Base-by-base conservation (phyloP, 2,329 filamentous ascomycete genomes). In the Colletotrichum sp. region DNA sequence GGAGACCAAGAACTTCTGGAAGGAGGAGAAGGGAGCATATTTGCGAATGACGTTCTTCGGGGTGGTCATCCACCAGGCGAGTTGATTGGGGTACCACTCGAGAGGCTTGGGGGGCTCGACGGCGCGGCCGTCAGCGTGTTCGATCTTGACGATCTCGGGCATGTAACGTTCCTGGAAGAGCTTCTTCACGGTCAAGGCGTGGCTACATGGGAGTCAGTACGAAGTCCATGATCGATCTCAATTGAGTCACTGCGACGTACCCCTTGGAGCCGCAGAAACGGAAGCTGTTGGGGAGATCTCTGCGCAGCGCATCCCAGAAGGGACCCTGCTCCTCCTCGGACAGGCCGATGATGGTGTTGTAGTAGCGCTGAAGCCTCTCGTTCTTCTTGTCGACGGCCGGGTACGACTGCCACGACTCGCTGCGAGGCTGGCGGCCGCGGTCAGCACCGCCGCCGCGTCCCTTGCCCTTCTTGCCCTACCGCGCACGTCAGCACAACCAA, bases 61-160 rank as follows among this genome's bases (percentile, higher is more conserved):
- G 8, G 96, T 99, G 62, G 96, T 98, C 96, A 99, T 99, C 85
- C 93, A 96, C 94, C 98, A 99, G 66, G 97, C 97, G 77, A 99
- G 92, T 82, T 95, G 92, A 83, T 99, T 96, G 57, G 97, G 97
- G 84, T 98, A 99, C 95, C 96, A 99, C 36, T 93, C 88, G 72
- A 99, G 94, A 1, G 95, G 91, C 82, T 92, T 90, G 12, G 97
- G 97, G 15, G 97, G 92, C 77, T 96, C 92, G 79, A 99, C 96
- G 16, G 90, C 90, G 80, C 94, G 90, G 81, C 95, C 96, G 85
- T 99, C 95, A 82, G 93, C 92, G 84, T 95, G 92, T 82, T 95
- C 91, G 83, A 98, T 97, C 75, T 93, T 93, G 68, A 92, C 93
- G 80, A 99, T 98, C 81, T 98, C 92, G 68, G 97, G 97, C 78